Conservation (phyloP, 2,329 filamentous ascomycete species). For the Metarhizium brunneum region DNA sequence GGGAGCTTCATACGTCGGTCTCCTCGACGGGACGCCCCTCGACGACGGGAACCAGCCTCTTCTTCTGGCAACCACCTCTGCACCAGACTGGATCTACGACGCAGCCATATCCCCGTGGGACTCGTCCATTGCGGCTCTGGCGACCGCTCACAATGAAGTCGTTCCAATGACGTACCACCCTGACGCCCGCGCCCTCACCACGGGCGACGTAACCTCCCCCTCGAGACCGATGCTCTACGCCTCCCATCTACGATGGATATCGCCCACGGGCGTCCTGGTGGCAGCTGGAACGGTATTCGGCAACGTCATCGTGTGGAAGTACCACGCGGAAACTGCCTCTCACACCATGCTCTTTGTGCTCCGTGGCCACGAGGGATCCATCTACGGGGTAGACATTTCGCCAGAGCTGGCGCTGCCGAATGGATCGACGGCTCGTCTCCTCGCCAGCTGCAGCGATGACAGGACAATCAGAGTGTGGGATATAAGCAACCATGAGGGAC, state of each 20-base stretch:
- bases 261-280: conserved; percentile 53
- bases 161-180: conserved; percentile 36
- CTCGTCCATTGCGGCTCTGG: conserved; percentile 42
- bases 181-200: conserved; percentile 25
- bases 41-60: conserved; percentile 8
- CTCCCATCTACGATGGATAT: conserved; percentile 60
- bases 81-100: conserved; percentile 72
- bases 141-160: conserved; percentile 85
- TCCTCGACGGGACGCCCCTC: conserved; percentile 18
- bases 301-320: conserved; percentile 86
- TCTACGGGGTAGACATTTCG: conserved; percentile 84
- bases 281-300: conserved; percentile 91
- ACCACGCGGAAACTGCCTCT: conserved; percentile 25
- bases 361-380: conserved; percentile 76
- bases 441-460: conserved; percentile 93
- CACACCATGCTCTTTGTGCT: conserved; percentile 40
- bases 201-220: conserved; percentile 44
- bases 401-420: conserved; percentile 31
- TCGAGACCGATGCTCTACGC: conserved; percentile 84
- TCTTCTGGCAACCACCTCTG: conserved; percentile 22
- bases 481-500: conserved; percentile 44
- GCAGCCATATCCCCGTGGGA: conserved; percentile 42
- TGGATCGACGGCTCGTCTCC: conserved; percentile 43
- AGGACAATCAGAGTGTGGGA: conserved; percentile 85
- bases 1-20: conserved; percentile 56